These are phyloP conservation scores for Elsinoe perseae DNA, from an alignment of 2,329 filamentous ascomycete genomes.

Conservation along the genomic window DNA sequence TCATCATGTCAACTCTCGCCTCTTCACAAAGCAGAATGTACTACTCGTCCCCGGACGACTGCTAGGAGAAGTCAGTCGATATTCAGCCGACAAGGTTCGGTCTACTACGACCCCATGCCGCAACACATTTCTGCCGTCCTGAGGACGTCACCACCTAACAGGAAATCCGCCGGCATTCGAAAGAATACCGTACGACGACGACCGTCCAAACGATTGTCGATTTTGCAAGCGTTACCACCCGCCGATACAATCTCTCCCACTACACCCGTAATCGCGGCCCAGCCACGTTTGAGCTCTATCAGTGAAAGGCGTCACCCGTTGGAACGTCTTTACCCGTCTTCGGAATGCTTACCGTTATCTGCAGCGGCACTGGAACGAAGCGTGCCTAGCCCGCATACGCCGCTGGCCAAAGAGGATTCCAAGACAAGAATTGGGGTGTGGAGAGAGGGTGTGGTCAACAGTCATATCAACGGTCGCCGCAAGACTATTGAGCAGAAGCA, in stretches of 20 bases:
- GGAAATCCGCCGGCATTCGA: not conserved
- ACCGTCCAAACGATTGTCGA: conserved; percentile 16
- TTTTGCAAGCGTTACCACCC: conserved; percentile 29
- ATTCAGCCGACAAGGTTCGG: conserved; percentile 29
- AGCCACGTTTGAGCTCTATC: conserved; percentile 21
- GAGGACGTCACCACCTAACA: conserved; percentile 2
- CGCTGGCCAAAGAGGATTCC: conserved; percentile 23
- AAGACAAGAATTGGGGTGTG: conserved; percentile 36
- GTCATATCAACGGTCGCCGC: conserved; percentile 21
- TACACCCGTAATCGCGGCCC: conserved; percentile 29
- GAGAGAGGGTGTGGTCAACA: conserved; percentile 34
- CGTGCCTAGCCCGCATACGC: conserved; percentile 19
- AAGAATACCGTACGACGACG: conserved; percentile 15
- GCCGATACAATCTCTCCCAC: conserved; percentile 23
- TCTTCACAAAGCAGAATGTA: not conserved
- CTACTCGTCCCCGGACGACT: conserved; percentile 9
- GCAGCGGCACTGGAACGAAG: conserved; percentile 2
- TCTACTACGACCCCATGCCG: conserved; percentile 5
- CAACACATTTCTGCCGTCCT: conserved; percentile 13
- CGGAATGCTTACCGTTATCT: conserved; percentile 10
- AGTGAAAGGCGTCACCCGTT: conserved; percentile 9
- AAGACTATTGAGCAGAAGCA: conserved; percentile 11
- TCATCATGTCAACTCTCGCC: conserved; percentile 11
- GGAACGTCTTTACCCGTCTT: conserved; percentile 16
- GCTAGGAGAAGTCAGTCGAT: conserved; percentile 30